Evolutionary conservation across 2,329 filamentous ascomycete species (phyloP), one percentile per base, ranked within the genome.

Genomic region (Macrophomina pseudophaseolina): DNA sequence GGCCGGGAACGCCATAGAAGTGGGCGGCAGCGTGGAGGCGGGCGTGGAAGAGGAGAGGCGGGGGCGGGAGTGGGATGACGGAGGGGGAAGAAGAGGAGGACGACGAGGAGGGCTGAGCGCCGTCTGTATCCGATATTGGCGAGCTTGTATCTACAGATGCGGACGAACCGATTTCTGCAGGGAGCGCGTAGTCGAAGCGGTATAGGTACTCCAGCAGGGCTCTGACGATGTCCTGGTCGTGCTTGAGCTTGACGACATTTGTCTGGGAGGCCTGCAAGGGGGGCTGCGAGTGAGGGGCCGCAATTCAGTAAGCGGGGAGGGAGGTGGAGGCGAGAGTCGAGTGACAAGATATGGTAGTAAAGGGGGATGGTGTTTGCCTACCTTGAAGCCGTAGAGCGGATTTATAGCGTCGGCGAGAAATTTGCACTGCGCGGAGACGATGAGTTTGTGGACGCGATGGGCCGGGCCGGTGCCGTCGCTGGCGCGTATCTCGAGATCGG

Each of bases 181-280:
- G 42, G n/a, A 38, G 14, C 5, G 40, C 11, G 32, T 63, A 63
- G 58, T 63, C 70, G 69, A 73, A 7, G 12, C 44, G 62, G 40
- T 67, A 67, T 12, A 64, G 51, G 59, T 44, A 67, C 53, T 49
- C 16, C 23, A 67, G 58, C 49, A 67, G 52, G 11, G 66, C 60
- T 12, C 48, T 23, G 32, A 67, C 66, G 32, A 59, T 33, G 33
- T 59, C 18, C 7, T 59, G 66, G 38, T 65, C 59, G 28, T 48
- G 33, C n/a, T 58, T 58, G 2, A 58, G 53, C 9, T 58, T 35
- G 38, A 58, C 23, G 18, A 44, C 6, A 12, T 44, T 42, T 33
- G 33, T 40, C 35, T 42, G 53, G 33, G 53, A 40, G 7, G 18
- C 33, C 53, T 58, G 38, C 33, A 11, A 12, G 8, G 52, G 38